Percentiles rank a stretch among this genome's conserved stretches.
These are phyloP conservation scores for Alternaria brassicae DNA, from an alignment of 2,329 filamentous ascomycete genomes.

Conservation along the genomic window DNA sequence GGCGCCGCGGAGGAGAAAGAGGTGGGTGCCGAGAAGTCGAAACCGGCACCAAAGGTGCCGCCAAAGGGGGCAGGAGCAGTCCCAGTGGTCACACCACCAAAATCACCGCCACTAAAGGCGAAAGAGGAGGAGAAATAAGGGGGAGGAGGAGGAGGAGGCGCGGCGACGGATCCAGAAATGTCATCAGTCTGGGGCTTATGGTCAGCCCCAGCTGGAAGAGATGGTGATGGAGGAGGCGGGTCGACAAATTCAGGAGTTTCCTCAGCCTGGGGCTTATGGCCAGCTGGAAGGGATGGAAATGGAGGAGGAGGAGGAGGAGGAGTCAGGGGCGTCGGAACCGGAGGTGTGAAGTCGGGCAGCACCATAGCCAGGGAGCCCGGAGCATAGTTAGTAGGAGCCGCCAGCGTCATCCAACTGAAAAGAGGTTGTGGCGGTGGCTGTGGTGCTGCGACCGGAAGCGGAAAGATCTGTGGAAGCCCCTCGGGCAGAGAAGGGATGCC, in stretches of 20 bases:
- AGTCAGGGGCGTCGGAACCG: neutral
- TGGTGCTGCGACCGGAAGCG: constrained; percentile 1
- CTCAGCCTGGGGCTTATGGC: constrained; percentile 4
- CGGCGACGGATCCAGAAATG: neutral
- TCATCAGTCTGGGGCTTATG: constrained; percentile 2
- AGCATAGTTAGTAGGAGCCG: neutral
- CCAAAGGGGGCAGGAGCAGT: neutral
- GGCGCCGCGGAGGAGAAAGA: neutral
- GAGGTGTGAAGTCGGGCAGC: constrained; percentile 1
- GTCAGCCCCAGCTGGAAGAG: constrained; percentile 2
- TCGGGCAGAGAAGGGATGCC: constrained; percentile 2
- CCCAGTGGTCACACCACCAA: neutral
- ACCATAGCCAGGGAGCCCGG: constrained; percentile 1
- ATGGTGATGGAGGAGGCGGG: neutral
- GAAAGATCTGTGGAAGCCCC: neutral
- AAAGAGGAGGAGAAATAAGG: neutral
- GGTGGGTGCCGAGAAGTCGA: neutral
- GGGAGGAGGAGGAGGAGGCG: neutral
- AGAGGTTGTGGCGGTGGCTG: neutral
- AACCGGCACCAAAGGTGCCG: neutral
- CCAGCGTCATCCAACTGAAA: neutral
- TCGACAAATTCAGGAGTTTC: neutral
- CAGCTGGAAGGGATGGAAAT: neutral
- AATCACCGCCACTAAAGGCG: neutral
- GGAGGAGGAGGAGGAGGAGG: neutral